Conservation (phyloP, 495 filamentous ascomycete species). For the Neurospora sp. region DNA sequence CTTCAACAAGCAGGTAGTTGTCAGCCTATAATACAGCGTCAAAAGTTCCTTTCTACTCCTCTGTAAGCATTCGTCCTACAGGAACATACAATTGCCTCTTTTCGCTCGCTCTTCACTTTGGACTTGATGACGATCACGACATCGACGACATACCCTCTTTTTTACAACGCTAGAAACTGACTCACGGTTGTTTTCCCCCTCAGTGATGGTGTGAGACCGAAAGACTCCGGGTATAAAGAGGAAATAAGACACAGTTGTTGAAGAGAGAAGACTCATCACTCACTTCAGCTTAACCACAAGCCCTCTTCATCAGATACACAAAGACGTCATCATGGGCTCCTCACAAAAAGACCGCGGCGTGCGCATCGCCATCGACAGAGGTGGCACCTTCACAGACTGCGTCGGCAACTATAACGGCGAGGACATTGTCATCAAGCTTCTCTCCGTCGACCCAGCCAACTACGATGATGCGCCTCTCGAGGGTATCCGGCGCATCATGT, state of each 20-base stretch:
- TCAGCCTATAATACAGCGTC: not conserved
- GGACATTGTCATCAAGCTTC: slow-evolving; percentile 76
- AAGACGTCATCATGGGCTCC: slow-evolving; percentile 2
- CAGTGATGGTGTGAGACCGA: not conserved
- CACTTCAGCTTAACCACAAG: not conserved
- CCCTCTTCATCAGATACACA: not conserved
- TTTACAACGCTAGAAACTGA: not conserved
- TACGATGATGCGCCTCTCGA: slow-evolving; percentile 85
- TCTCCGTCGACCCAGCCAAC: slow-evolving; percentile 84
- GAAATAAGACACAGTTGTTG: not conserved
- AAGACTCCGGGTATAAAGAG: not conserved
- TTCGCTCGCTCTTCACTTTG: not conserved
- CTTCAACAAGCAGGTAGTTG: not conserved
- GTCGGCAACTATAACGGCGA: slow-evolving; percentile 55
- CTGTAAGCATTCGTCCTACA: not conserved
- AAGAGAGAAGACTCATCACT: not conserved
- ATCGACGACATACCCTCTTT: not conserved
- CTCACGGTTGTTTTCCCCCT: not conserved
- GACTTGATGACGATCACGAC: not conserved
- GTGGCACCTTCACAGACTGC: slow-evolving; percentile 65
- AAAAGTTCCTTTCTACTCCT: not conserved
- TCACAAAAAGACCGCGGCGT: slow-evolving; percentile 32
- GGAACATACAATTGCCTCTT: not conserved
- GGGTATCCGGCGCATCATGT: slow-evolving; percentile 83
- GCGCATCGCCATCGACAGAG: slow-evolving; percentile 53